Base-by-base conservation (phyloP, 768 basidiomycete species). In the Boletus sensibilis region DNA sequence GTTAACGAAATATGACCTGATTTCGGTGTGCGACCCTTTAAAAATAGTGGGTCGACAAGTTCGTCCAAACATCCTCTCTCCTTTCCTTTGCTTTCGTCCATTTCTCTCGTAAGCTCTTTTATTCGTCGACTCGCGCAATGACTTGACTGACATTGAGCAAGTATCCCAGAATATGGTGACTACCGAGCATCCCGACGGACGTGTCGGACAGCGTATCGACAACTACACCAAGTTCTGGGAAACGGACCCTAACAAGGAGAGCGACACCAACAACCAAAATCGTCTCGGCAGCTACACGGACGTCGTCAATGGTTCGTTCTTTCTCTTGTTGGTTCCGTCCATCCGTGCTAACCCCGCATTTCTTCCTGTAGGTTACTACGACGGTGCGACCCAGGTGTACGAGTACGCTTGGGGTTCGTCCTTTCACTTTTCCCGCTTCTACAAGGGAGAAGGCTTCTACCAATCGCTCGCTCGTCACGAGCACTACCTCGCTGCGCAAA, bases 371-470 rank as follows among this genome's bases (percentile, higher is more conserved):
- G 94, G 94, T 41, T 98, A 96, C 77, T 99, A 98, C 63, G 95
- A 99, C 70, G 96, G 93, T 63, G 94, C 92, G 8, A 98, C 96
- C 4, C 86, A 92, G 68, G 78, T 98, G 56, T 97, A 98, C 76
- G 95, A 98, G 72, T 97, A 90, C 66, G 94, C 91, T 50, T 93
- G 94, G 94, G 83, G 83, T 1, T 79, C 86, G 53, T 93, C 88
- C 6, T 97, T 97, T 85, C 95, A 98, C 75, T 97, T 97, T 73
- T 96, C 91, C 53, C 92, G 96, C 34, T 98, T 96, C 80, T 94
- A 90, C 83, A 89, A 88, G 74, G 96, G 95, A 60, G 89, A 93
- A 70, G 82, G 80, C 1, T 89, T 89, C 71, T 71, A 79, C 23
- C 83, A 85, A 20, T 85, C 87, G 7, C 75, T 72, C 16, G 94